These are phyloP conservation scores for Botrytis cinerea DNA, from an alignment of 2,329 filamentous ascomycete genomes.

Conservation along the genomic window DNA sequence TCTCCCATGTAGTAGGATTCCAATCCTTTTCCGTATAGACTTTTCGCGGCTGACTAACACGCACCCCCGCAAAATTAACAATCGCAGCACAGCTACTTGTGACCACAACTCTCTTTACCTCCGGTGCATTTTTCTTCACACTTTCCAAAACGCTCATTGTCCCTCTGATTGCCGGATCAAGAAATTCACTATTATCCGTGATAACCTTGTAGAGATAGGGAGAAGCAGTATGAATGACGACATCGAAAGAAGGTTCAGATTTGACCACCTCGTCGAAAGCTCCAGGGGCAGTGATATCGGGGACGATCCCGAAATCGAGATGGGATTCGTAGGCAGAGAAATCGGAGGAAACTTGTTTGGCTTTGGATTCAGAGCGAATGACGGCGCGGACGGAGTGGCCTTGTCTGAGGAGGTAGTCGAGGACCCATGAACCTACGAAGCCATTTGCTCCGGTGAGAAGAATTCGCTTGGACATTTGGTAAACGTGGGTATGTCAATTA, in stretches of 20 bases:
- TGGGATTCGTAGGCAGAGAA: constrained; percentile 38
- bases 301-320: constrained; percentile 58
- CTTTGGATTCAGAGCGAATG: constrained; percentile 49
- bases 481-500: neutral
- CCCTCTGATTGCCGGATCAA: constrained; percentile 58
- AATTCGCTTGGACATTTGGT: constrained; percentile 33
- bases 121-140: constrained; percentile 58
- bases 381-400: constrained; percentile 46
- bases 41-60: constrained; percentile 13
- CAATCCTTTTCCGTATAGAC: constrained; percentile 54
- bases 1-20: constrained; percentile 55
- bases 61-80: constrained; percentile 33
- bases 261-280: constrained; percentile 64
- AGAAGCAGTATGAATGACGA: constrained; percentile 70
- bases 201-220: constrained; percentile 45
- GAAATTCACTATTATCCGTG: constrained; percentile 44
- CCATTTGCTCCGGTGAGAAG: constrained; percentile 42
- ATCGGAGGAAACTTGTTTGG: constrained; percentile 45
- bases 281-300: constrained; percentile 66
- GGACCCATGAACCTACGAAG: constrained; percentile 39
- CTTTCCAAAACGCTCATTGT: constrained; percentile 72
- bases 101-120: constrained; percentile 70
- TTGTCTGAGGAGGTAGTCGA: constrained; percentile 34
- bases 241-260: constrained; percentile 57
- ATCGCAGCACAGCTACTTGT: constrained; percentile 44